Percentiles rank a stretch among this genome's conserved stretches.
phyloP scores from a whole-genome alignment of 2,329 filamentous ascomycete genomes.

The Colletotrichum tropicale region DNA sequence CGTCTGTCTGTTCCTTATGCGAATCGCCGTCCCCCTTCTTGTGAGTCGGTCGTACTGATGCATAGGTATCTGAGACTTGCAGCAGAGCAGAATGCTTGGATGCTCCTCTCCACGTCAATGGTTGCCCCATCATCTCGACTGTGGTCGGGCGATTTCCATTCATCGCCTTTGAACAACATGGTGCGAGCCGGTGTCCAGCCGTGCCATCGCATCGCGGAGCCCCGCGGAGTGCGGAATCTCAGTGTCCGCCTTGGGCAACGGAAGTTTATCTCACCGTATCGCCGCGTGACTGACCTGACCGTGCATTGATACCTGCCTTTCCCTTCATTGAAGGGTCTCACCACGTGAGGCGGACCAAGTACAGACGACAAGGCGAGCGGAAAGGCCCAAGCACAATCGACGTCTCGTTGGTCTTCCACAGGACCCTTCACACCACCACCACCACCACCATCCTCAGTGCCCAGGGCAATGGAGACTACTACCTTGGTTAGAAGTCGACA shows the following conservation, averaged over 20 bases:
- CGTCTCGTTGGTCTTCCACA: background rate
- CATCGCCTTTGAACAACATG: background rate
- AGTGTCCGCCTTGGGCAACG: background rate
- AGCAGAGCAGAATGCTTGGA: background rate
- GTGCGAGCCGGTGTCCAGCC: background rate
- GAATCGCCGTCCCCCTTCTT: background rate
- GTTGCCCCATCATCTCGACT: background rate
- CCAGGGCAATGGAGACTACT: no score
- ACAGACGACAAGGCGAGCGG: constrained; percentile 1
- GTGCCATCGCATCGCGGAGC: background rate
- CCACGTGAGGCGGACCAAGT: constrained; percentile 5
- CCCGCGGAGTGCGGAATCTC: constrained; percentile 7
- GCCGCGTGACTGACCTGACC: no score
- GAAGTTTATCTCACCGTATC: background rate
- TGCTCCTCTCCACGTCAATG: background rate
- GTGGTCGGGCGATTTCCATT: background rate
- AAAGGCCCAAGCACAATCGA: no score
- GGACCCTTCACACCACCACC: background rate
- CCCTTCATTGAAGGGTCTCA: background rate
- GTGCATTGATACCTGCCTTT: background rate
- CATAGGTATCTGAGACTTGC: no score
- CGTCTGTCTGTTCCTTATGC: background rate
- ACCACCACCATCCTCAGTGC: background rate
- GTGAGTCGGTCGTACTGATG: no score
- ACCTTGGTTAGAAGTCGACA: no score